Evolutionary conservation across 1,284 basidiomycete genomes (phyloP).

Genomic region (Leccinum pallidistipes): DNA sequence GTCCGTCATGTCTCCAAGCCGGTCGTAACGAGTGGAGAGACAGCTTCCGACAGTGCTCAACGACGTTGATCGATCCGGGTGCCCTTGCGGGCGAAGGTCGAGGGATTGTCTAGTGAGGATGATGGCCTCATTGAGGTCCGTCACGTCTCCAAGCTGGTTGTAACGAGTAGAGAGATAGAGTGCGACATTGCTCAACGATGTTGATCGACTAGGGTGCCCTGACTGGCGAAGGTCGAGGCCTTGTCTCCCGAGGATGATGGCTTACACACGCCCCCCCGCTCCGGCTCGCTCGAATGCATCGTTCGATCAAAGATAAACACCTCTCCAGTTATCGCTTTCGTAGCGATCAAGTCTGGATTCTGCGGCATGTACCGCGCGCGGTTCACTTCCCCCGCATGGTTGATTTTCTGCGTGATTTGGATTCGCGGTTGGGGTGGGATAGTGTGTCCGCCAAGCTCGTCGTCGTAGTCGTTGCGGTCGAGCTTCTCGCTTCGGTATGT

Average conservation of each 20-base stretch:
- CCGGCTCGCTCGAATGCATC: constrained; percentile 91
- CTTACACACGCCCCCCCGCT: constrained; percentile 48
- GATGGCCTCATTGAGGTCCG: too few species aligned
- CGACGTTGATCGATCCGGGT: too few species aligned
- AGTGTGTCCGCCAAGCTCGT: constrained; percentile 87
- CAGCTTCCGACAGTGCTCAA: too few species aligned
- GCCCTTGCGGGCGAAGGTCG: too few species aligned
- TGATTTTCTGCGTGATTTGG: constrained; percentile 92
- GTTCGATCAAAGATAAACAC: constrained; percentile 96
- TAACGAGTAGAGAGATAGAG: too few species aligned
- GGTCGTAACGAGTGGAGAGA: too few species aligned
- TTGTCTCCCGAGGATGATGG: constrained; percentile 41
- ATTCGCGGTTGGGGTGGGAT: constrained; percentile 79
- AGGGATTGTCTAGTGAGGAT: too few species aligned
- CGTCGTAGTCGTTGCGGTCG: constrained; percentile 84
- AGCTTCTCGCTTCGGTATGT: constrained; percentile 90
- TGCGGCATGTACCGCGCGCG: constrained; percentile 98
- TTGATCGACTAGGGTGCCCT: too few species aligned
- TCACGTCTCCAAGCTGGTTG: too few species aligned
- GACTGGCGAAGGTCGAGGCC: too few species aligned
- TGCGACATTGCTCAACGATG: too few species aligned
- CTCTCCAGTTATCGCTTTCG: constrained; percentile 89
- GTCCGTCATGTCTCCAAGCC: too few species aligned
- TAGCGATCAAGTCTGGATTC: constrained; percentile 96
- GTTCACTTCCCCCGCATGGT: constrained; percentile 96